Base-by-base conservation (phyloP, 1,284 basidiomycete species). In the Cryptococcus sp. region DNA sequence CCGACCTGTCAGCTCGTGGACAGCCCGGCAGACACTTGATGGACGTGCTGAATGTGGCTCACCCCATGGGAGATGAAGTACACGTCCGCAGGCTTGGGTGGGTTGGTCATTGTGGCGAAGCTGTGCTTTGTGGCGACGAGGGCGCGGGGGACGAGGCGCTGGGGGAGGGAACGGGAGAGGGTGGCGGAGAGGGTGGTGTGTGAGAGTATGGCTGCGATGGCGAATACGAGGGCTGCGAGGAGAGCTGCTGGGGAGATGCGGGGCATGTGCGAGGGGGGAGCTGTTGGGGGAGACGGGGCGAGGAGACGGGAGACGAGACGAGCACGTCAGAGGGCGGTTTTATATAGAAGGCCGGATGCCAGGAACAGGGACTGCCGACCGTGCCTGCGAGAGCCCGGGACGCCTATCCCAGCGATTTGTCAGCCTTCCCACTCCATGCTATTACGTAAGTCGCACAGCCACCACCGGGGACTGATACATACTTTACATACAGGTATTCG, bases 1-100 rank as follows among this genome's bases (percentile, higher is more conserved):
- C 28, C 7, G 42, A 23, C 18, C 21, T n/a, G 23, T 12, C 16
- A 36, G 21, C 20, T 49, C 35, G 4, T 28, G 9, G 47, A 8
- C 24, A 23, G 9, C 7, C 24, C 33, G 9, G 46, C 28, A 15
- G 44, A 11, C 33, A 13, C 35, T 16, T 39, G 23, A 8, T 16
- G 15, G 12, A 40, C n/a, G 28, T 18, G 38, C 18, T 23, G 18
- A 35, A 39, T 12, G 33, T 20, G 8, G 56, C 68, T 61, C 55
- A 71, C 70, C 7, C 73, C 73, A 57, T 76, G 73, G 7, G 73
- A 76, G 24, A 76, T 53, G 53, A 76, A 76, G 57, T 72, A 76
- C 3, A 73, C 72, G 42, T 70, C 62, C n/a, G 69, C 73, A 37
- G 61, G 49, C n/a, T 36, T 55, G 36, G 45, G 33, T 20, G 36